Evolutionary conservation across 2,329 filamentous ascomycete species (phyloP), one percentile per base, ranked within the genome.

Genomic region (Fusarium nodosum): DNA sequence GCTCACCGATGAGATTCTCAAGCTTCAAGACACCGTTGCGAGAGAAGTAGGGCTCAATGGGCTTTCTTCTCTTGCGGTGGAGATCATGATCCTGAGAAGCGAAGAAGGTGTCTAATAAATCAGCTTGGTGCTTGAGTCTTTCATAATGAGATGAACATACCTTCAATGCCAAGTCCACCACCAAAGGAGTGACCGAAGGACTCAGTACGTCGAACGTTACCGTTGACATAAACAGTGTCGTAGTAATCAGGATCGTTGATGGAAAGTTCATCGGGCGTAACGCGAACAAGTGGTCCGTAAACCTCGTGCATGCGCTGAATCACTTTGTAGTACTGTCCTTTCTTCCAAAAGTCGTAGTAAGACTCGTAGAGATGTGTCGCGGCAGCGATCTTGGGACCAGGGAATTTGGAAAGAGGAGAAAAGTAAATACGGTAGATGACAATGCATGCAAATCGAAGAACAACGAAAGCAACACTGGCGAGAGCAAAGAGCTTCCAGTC

Each of bases 51-150:
- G 45, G 45, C 15, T 47, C 45, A 12, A 47, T 33, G 7, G 45
- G 45, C 20, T 47, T 47, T 47, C 45, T 47, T 24, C 45, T 20
- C 28, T 47, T 47, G 15, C 45, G 45, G n/a, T 47, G 45, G 10
- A 47, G 28, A 15, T 47, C 45, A 33, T 47, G 45, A 15, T 47
- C 45, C 16, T 47, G 45, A 9, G 45, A 33, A 15, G 45, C 45
- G 11, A 47, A 47, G 45, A 47, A 47, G n/a, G 45, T 47, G 2
- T 47, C 45, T 47, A 4, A 2, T 5, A 22, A 4, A 18, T 47
- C 24, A 31, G 45, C 12, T 18, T 11, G 5, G 9, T 8, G 6
- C 9, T 18, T 16, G 9, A 11, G n/a, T 7, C 5, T 22, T 2
- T 6, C 2, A 4, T 1, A 1, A 16, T 5, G 5, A n/a, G 28